Base-by-base conservation (phyloP, 208 protist species). In the Trypanosomatidae sp. region DNA sequence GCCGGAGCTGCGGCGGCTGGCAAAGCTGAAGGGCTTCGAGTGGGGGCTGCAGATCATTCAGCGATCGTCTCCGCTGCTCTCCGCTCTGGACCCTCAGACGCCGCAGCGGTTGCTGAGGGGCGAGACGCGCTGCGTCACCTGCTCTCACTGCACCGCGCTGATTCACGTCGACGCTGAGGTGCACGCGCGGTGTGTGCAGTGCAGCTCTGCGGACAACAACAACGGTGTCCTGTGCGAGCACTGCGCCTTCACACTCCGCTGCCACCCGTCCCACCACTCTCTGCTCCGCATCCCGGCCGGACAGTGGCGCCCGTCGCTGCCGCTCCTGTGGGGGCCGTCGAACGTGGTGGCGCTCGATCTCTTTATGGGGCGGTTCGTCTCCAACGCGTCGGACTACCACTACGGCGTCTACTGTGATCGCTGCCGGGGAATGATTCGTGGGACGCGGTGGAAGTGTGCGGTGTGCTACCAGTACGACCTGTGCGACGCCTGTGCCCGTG, bases 381-480 rank as follows among this genome's bases (percentile, higher is more conserved):
- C 76, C 0, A 92, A 91, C 73, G 66, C 49, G 8, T 56, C 36
- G 0, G 64, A 79, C 46, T 74, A 71, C 59, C 92, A 95, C 77
- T 50, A 89, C 66, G 87, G 85, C 30, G 76, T 94, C 19, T 91
- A 90, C 80, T 97, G 92, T 70, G 87, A 92, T 67, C 69, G 73
- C 19, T 97, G 92, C 69, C 70, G 74, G 22, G 66, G 73, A n/a
- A 73, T 87, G 67, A 84, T 95, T 17, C 30, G 55, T 36, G 92
- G 92, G n/a, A 77, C 71, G 5, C 85, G 92, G 25, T 96, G 89
- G 87, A 96, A 96, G 79, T 96, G 92, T 67, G 83, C 85, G 25
- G 71, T 87, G 49, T 96, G 92, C 75, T 90, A 91, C 69, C 79
- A 92, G 66, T 93, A 85, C 78, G 92, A 96, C 52, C 60, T 94